Evolutionary conservation across 2,329 filamentous ascomycete genomes (phyloP).

Genomic region (Verruconis gallopava): DNA sequence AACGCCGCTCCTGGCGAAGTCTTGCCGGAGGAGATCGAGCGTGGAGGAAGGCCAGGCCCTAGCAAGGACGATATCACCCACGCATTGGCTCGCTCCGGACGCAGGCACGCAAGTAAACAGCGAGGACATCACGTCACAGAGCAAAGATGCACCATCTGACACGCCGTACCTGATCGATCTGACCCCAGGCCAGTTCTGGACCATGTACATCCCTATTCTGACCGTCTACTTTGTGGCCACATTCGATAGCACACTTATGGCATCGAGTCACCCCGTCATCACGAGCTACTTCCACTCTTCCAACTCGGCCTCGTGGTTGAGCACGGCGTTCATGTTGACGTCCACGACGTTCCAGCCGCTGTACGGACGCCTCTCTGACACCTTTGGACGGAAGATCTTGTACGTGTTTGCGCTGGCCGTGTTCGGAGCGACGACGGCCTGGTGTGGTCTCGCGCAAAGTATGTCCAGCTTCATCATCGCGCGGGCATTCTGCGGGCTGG

Average conservation of each 20-base stretch:
- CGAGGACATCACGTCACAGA: too few relatives aligned
- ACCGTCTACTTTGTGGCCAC: constrained; percentile 25
- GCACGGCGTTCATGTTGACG: constrained; percentile 65
- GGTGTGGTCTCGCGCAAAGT: constrained; percentile 54
- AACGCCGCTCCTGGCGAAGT: background rate
- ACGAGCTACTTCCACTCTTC: constrained; percentile 67
- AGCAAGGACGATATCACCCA: background rate
- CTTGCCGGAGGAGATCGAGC: too few relatives aligned
- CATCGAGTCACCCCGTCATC: constrained; percentile 67
- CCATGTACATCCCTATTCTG: constrained; percentile 25
- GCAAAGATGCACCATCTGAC: too few relatives aligned
- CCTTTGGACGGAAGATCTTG: constrained; percentile 53
- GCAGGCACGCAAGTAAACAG: too few relatives aligned
- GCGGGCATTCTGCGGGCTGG: constrained; percentile 57
- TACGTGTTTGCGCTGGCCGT: constrained; percentile 52
- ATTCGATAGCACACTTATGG: constrained; percentile 73
- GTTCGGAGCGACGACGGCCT: constrained; percentile 52
- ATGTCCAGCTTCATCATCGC: constrained; percentile 61
- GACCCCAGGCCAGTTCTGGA: constrained; percentile 22
- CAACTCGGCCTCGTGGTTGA: constrained; percentile 72
- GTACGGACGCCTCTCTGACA: constrained; percentile 61
- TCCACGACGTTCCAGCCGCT: constrained; percentile 65
- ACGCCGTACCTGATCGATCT: constrained; percentile 20
- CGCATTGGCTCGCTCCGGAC: constrained; percentile 1
- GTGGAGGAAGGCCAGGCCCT: too few relatives aligned